Conservation (phyloP, 1,139 yeast species). For the Candida tetrigidarum region DNA sequence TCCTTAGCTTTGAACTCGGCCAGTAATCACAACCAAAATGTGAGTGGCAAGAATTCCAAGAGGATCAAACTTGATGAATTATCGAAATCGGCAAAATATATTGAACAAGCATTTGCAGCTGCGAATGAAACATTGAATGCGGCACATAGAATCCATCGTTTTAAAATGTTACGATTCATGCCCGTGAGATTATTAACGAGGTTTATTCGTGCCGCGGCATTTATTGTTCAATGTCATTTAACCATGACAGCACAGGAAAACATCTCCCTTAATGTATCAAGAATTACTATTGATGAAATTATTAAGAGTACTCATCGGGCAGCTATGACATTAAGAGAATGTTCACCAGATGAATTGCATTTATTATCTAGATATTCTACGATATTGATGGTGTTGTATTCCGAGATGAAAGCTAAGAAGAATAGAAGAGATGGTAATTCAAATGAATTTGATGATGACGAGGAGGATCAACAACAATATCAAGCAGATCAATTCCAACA, state of each 20-base stretch:
- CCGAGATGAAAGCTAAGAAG: conserved; percentile 62
- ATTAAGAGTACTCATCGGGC: conserved; percentile 70
- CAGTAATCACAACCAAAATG: conserved; percentile 24
- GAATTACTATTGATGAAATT: conserved; percentile 73
- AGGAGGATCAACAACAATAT: background rate
- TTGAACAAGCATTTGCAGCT: conserved; percentile 80
- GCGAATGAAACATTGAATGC: conserved; percentile 81
- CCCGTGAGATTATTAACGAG: conserved; percentile 93
- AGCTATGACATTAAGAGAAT: conserved; percentile 75
- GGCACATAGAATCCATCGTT: conserved; percentile 69
- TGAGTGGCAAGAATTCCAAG: conserved; percentile 18
- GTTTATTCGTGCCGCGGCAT: conserved; percentile 89
- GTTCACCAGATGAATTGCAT: conserved; percentile 90
- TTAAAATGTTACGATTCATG: conserved; percentile 70
- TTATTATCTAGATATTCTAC: conserved; percentile 81
- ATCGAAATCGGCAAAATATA: conserved; percentile 73
- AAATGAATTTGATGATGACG: conserved; percentile 17
- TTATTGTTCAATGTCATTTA: conserved; percentile 81
- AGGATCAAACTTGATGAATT: conserved; percentile 62
- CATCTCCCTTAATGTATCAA: conserved; percentile 52
- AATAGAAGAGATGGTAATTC: conserved; percentile 11
- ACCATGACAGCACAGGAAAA: conserved; percentile 60
- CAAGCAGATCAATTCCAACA: too few species aligned
- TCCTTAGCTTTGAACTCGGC: conserved; percentile 77
- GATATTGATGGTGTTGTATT: conserved; percentile 75